Evolutionary conservation across 2,329 filamentous ascomycete genomes (phyloP), one percentile per base, ranked within the genome.

Genomic region (Colletotrichum lindemuthianum): DNA sequence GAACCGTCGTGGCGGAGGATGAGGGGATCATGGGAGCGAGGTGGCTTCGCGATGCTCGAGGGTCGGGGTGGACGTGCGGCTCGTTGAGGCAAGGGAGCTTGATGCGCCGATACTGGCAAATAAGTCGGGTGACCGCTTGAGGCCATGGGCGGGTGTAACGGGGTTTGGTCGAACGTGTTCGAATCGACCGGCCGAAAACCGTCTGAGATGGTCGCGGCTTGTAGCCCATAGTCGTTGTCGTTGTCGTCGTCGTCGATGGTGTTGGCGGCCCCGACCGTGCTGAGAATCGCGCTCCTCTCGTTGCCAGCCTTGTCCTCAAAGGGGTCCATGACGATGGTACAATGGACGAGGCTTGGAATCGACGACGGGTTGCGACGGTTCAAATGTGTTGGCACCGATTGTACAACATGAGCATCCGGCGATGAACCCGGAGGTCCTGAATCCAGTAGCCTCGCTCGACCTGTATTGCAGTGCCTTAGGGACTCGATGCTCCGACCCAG

Each of bases 41-140:
- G 79, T n/a, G 82, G 78, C 67, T 89, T 89, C 12, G 83, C 78
- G 51, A 83, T 83, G 72, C 86, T 89, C 4, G 85, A 86, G 41
- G 84, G 81, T 61, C 84, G 79, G 60, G 74, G 73, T 36, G 72
- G 68, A 54, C 44, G 24, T 71, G 68, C 53, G 74, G 68, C 66
- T 69, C 63, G 47, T 49, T 50, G 51, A 16, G 40, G 39, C 63
- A 24, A 59, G 43, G 32, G 40, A 47, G 32, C 64, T 59, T 56
- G 24, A 24, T 58, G 61, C 33, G 58, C 61, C 61, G 56, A 45
- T 56, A 61, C 50, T 58, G 61, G 51, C 72, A 66, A 51, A 49
- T 43, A 45, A 65, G 59, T 66, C 34, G 71, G 67, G 36, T 65
- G 63, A 32, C 70, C 70, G 69, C 69, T 65, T 5, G 71, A 73